Conservation (phyloP, 2,329 filamentous ascomycete genomes). For the Lachnellula subtilissima region DNA sequence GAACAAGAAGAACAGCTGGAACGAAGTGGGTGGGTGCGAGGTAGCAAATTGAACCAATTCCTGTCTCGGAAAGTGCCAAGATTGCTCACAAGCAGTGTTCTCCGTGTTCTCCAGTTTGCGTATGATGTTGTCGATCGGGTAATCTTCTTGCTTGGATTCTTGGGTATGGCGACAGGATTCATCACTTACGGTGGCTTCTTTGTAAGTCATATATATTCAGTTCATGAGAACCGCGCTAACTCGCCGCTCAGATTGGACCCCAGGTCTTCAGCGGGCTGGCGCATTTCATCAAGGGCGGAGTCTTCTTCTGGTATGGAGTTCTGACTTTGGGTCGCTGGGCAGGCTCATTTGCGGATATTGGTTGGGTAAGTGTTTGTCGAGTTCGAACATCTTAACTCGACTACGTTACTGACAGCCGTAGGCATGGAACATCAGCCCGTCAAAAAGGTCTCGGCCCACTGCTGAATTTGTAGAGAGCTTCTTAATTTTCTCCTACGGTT, state of each 20-base stretch:
- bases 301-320: conserved; percentile 91
- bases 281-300: conserved; percentile 89
- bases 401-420: conserved; percentile 23
- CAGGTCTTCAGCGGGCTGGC: conserved; percentile 76
- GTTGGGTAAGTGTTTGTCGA: conserved; percentile 56
- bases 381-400: neutral
- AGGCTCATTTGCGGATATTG: conserved; percentile 82
- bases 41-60: conserved; percentile 43
- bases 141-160: conserved; percentile 73
- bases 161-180: conserved; percentile 66
- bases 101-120: conserved; percentile 52
- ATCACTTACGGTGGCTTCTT: conserved; percentile 80
- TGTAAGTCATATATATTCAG: conserved; percentile 50
- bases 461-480: conserved; percentile 88
- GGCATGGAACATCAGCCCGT: conserved; percentile 84
- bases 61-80: conserved; percentile 50
- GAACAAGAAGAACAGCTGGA: conserved; percentile 39
- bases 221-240: neutral
- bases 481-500: conserved; percentile 85
- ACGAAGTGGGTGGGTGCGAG: conserved; percentile 37
- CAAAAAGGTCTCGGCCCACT: conserved; percentile 55
- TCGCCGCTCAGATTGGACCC: conserved; percentile 51
- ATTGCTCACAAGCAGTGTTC: conserved; percentile 51
- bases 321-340: conserved; percentile 85
- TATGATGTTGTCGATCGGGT: conserved; percentile 71